Base-by-base conservation (phyloP, 495 filamentous ascomycete species). In the Talaromyces nanjingensis region DNA sequence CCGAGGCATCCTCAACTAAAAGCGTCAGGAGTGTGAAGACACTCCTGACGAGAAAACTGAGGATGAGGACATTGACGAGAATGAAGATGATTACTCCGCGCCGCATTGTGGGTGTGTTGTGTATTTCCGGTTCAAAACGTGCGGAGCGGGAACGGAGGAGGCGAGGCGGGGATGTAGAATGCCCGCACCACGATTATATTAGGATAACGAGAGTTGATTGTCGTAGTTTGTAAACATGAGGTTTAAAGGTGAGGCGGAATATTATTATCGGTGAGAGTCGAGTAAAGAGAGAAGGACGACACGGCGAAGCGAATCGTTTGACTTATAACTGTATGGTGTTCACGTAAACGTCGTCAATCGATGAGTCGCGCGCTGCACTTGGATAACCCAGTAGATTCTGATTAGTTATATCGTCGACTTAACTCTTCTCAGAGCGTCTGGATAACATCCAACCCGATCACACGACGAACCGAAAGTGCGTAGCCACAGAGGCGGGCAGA, bases 1-100 rank as follows among this genome's bases (percentile, higher is more conserved):
- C 78, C 4, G 84, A 75, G 42, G 83, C 86, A 81, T 89, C 85
- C 71, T 89, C 87, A 68, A 90, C 79, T 5, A 90, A 73, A n/a
- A 89, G 73, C 3, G 83, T 79, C 61, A 89, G 76, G 29, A 89
- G 78, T 5, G 86, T 87, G 64, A 80, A 88, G 69, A 88, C 86
- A 65, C 79, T 84, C 68, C 84, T 84, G 60, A 89, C 69, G 60
- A 89, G 72, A 65, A 85, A 78, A 29, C 79, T 75, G 65, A 89
- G 65, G 57, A 89, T 79, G 39, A 87, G 60, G 60, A 86, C 70
- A 68, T 84, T 87, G 72, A 84, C 79, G 54, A 88, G 58, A 31
- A 89, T 68, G 75, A 89, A 89, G 68, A 88, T 79, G 47, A 86
- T 64, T 62, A 86, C 76, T 64, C 87, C 86, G 70, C 84, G 83